Evolutionary conservation across 257 asterid genomes (phyloP).

Genomic region (Solanum virginianum): DNA sequence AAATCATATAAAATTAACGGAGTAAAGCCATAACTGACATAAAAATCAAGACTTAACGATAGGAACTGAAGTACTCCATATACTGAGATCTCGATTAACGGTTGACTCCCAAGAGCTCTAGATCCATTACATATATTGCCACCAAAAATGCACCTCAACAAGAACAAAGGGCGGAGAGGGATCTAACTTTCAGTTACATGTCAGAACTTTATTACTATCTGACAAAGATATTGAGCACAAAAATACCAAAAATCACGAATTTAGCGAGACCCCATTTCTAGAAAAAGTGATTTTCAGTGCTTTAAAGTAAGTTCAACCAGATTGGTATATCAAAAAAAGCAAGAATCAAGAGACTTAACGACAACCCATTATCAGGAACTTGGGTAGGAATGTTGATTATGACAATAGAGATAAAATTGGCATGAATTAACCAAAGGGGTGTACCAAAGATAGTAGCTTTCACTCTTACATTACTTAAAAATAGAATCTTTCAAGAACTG

Average conservation of each 20-base stretch:
- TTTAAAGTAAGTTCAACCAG: background rate
- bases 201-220: background rate
- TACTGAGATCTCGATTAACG: background rate
- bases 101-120: background rate
- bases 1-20: background rate
- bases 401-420: background rate
- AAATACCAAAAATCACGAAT: background rate
- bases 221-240: background rate
- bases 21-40: background rate
- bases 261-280: slow-evolving; percentile 3
- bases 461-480: background rate
- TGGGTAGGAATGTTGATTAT: background rate
- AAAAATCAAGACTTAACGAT: background rate
- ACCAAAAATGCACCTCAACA: background rate
- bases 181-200: slow-evolving; percentile 4
- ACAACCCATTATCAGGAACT: background rate
- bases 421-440: background rate
- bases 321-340: background rate
- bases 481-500: background rate
- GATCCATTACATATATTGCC: background rate
- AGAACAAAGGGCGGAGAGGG: background rate
- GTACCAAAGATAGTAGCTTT: background rate
- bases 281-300: background rate
- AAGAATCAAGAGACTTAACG: background rate
- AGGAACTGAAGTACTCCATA: background rate